phyloP scores from a whole-genome alignment of 2,329 filamentous ascomycete species.

The Neonectria sp. region DNA sequence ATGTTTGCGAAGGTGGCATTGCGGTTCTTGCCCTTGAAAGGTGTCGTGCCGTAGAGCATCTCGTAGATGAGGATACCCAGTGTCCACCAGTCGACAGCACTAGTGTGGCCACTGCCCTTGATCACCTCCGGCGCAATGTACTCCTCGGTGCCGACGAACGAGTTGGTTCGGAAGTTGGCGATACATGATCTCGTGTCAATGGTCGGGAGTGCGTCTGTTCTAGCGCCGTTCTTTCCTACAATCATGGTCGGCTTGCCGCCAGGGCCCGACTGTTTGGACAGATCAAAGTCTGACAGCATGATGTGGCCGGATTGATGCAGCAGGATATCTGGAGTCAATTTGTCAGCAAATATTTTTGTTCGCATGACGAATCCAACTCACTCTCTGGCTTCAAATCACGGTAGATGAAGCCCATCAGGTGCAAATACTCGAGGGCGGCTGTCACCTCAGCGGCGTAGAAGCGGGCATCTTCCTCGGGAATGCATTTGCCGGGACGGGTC shows the following conservation, averaged over 20 bases:
- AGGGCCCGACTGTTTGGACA: slow-evolving; percentile 97
- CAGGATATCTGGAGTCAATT: slow-evolving; percentile 80
- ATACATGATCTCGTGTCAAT: slow-evolving; percentile 99
- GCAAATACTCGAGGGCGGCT: slow-evolving; percentile 94
- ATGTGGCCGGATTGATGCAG: slow-evolving; percentile 99
- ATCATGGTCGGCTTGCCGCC: slow-evolving; percentile 99
- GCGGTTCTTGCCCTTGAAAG: slow-evolving; percentile 99
- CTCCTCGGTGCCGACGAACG: slow-evolving; percentile 98
- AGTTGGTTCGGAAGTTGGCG: slow-evolving; percentile 97
- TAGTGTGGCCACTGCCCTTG: slow-evolving; percentile 98
- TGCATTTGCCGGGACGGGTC: slow-evolving; percentile 96
- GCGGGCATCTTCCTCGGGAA: slow-evolving; percentile 94
- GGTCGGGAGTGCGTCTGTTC: slow-evolving; percentile 89
- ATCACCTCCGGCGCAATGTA: slow-evolving; percentile 99
- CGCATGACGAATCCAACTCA: slow-evolving; percentile 64
- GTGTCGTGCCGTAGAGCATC: slow-evolving; percentile 98
- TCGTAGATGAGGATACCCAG: slow-evolving; percentile 97
- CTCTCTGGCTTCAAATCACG: slow-evolving; percentile 98
- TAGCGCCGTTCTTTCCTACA: slow-evolving; percentile 88
- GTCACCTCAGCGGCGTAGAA: slow-evolving; percentile 99
- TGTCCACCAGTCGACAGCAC: slow-evolving; percentile 99
- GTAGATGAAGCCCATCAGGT: slow-evolving; percentile 99
- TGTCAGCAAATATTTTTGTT: slow-evolving; percentile 22
- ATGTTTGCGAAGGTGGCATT: slow-evolving; percentile 99
- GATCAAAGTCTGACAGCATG: slow-evolving; percentile 98